Conservation (phyloP, 345 rosid species). For the Hibiscus syriacus region DNA sequence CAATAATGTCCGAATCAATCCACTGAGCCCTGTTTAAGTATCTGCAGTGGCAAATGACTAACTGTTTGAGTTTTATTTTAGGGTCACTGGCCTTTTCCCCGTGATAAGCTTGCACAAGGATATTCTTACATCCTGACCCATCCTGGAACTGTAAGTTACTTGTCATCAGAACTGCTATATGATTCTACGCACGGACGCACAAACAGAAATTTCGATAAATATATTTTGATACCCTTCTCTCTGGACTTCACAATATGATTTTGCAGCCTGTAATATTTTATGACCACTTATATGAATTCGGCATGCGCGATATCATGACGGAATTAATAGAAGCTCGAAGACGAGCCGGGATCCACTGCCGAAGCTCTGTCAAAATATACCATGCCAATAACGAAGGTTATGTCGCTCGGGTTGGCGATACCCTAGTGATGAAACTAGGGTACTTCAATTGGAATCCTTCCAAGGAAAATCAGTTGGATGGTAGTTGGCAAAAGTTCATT, state of each 20-base stretch:
- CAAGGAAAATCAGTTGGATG: slow-evolving; percentile 31
- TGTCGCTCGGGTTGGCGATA: slow-evolving; percentile 31
- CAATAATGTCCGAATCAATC: neutral
- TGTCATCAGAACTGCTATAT: neutral
- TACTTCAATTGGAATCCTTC: slow-evolving; percentile 40
- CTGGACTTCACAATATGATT: too few relatives aligned
- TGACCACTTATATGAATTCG: slow-evolving; percentile 43
- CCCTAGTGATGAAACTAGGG: slow-evolving; percentile 32
- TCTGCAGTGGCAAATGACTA: neutral
- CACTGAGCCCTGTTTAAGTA: neutral
- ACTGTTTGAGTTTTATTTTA: slow-evolving; percentile 7
- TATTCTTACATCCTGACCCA: slow-evolving; percentile 45
- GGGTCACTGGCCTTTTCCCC: slow-evolving; percentile 54
- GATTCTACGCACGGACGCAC: neutral
- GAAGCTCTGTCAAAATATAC: slow-evolving; percentile 29
- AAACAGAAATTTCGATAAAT: neutral
- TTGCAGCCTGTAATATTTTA: slow-evolving; percentile 36
- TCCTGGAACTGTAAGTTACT: slow-evolving; percentile 39
- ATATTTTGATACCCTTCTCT: too few relatives aligned
- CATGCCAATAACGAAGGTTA: slow-evolving; percentile 43
- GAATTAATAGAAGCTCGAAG: slow-evolving; percentile 34
- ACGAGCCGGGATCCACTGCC: slow-evolving; percentile 33
- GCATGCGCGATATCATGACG: slow-evolving; percentile 29
- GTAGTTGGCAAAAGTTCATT: slow-evolving; percentile 37
- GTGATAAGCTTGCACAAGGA: slow-evolving; percentile 39